A percentile compares a stretch with the other conserved stretches of the same genome.
These are phyloP conservation scores for Phytophthora cryptogea DNA, from an alignment of 352 stramenopile genomes.

Conservation along the genomic window DNA sequence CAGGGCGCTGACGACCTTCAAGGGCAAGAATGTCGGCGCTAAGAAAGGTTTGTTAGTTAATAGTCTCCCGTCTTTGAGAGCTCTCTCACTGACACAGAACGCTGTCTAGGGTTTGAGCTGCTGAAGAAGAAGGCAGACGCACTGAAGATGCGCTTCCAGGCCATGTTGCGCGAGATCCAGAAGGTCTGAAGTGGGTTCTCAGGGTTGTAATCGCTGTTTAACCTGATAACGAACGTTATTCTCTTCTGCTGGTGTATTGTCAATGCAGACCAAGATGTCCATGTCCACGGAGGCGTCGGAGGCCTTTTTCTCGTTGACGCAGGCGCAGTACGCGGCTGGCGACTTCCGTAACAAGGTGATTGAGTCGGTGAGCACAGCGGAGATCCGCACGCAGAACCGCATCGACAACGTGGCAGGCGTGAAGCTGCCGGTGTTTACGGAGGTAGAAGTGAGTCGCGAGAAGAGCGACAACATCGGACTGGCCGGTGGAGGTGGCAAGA, in stretches of 20 bases:
- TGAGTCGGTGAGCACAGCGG: conserved; percentile 95
- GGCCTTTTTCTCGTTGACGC: conserved; percentile 98
- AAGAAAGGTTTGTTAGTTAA: conserved; percentile 71
- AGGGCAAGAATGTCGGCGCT: conserved; percentile 78
- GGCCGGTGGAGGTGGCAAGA: conserved; percentile 96
- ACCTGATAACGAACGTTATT: not conserved
- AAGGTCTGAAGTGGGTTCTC: conserved; percentile 43
- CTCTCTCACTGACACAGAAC: conserved; percentile 1
- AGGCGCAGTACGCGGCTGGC: conserved; percentile 98
- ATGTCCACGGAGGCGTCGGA: conserved; percentile 90
- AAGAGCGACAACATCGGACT: conserved; percentile 96
- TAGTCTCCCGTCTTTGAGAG: not conserved
- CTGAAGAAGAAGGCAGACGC: conserved; percentile 99
- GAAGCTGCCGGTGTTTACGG: conserved; percentile 98
- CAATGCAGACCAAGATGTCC: conserved; percentile 86
- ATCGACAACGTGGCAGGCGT: conserved; percentile 99
- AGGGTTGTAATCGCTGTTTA: not conserved
- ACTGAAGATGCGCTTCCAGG: conserved; percentile 96
- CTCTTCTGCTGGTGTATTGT: not conserved
- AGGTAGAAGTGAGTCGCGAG: conserved; percentile 94
- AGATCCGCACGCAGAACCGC: conserved; percentile 95
- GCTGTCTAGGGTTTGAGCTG: conserved; percentile 69
- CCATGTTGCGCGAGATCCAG: conserved; percentile 87
- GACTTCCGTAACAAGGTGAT: conserved; percentile 98
- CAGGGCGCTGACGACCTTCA: conserved; percentile 87